A percentile compares a stretch with the other conserved stretches of the same genome.
phyloP scores from a whole-genome alignment of 306 rosid species.

The Acacia acuminata region DNA sequence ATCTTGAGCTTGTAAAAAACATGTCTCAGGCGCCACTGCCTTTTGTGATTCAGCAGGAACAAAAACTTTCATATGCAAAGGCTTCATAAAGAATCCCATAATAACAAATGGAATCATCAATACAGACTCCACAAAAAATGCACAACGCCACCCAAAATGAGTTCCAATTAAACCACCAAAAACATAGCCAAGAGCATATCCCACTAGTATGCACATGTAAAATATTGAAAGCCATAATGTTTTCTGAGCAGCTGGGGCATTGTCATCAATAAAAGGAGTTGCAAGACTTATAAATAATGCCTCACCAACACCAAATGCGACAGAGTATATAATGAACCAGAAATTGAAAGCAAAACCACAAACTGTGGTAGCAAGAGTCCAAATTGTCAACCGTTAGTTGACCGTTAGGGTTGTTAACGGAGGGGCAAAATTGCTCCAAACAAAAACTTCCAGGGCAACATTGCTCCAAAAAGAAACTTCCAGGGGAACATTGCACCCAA shows the following conservation, averaged over 20 bases:
- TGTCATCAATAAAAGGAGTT: constrained; percentile 91
- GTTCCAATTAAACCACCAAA: constrained; percentile 82
- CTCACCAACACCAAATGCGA: constrained; percentile 93
- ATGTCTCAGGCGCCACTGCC: constrained; percentile 35
- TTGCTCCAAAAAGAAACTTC: too few species aligned
- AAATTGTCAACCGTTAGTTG: constrained; percentile 76
- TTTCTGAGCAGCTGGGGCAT: constrained; percentile 83
- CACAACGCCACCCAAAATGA: background rate
- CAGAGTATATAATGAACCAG: constrained; percentile 79
- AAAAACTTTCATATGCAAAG: constrained; percentile 70
- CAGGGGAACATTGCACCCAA: too few species aligned
- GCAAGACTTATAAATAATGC: constrained; percentile 95
- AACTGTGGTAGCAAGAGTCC: constrained; percentile 69
- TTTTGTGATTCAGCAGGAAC: constrained; percentile 43
- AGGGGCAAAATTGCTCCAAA: too few species aligned
- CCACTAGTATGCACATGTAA: constrained; percentile 86
- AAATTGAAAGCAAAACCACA: constrained; percentile 69
- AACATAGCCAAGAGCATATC: constrained; percentile 83
- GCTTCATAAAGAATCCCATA: constrained; percentile 23
- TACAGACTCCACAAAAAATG: background rate
- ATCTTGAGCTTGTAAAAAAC: constrained; percentile 42
- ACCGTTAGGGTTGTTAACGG: too few species aligned
- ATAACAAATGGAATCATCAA: background rate
- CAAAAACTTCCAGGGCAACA: too few species aligned
- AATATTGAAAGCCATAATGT: constrained; percentile 32